Conservation (phyloP, 2,329 filamentous ascomycete genomes). For the Penicillium vulpinum region DNA sequence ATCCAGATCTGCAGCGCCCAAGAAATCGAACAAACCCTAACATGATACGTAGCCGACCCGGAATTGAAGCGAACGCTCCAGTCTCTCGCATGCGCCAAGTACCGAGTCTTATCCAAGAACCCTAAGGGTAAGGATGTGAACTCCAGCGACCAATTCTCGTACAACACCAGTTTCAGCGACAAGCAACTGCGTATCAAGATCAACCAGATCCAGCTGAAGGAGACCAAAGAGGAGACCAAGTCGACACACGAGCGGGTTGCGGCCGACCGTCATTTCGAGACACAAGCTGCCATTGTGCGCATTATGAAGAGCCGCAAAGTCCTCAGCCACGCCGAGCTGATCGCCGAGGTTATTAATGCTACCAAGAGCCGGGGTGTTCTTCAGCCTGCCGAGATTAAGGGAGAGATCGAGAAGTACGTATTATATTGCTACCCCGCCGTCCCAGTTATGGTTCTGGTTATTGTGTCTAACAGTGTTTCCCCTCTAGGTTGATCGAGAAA, state of each 20-base stretch:
- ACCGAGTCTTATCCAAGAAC: constrained; percentile 78
- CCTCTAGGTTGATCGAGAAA: constrained; percentile 78
- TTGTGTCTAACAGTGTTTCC: neutral
- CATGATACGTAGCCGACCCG: constrained; percentile 55
- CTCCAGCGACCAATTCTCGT: constrained; percentile 75
- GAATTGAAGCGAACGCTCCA: constrained; percentile 90
- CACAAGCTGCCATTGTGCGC: constrained; percentile 91
- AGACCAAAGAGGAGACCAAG: constrained; percentile 92
- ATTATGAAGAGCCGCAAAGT: constrained; percentile 95
- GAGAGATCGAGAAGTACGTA: constrained; percentile 88
- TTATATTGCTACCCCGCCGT: neutral
- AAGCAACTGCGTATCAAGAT: constrained; percentile 92
- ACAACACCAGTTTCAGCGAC: constrained; percentile 76
- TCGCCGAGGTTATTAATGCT: constrained; percentile 87
- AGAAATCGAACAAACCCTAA: constrained; percentile 18
- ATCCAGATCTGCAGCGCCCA: neutral
- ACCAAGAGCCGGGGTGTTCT: constrained; percentile 84
- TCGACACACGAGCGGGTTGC: constrained; percentile 88
- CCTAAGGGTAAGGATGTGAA: constrained; percentile 82
- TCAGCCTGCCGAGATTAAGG: constrained; percentile 86
- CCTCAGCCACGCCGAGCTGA: constrained; percentile 81
- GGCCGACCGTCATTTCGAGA: constrained; percentile 90
- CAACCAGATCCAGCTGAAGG: constrained; percentile 96
- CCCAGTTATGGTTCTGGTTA: too few species aligned
- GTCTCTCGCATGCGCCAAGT: constrained; percentile 88